phyloP scores from a whole-genome alignment of 164 flowering plant genomes.

The Paratinospora sagittata region DNA sequence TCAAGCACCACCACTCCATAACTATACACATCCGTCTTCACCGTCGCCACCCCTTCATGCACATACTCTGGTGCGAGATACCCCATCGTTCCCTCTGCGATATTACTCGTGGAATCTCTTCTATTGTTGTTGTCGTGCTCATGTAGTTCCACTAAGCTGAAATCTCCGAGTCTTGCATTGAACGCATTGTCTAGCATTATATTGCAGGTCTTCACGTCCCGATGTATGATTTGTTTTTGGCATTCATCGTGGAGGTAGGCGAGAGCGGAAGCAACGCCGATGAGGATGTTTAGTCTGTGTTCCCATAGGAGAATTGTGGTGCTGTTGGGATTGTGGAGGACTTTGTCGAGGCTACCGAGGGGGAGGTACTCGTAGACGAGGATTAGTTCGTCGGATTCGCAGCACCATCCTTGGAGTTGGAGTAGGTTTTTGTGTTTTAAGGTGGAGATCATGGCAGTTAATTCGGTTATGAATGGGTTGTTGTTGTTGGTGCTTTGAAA shows the following conservation, averaged over 20 bases:
- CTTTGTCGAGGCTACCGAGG: conserved; percentile 62
- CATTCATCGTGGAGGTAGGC: conserved; percentile 76
- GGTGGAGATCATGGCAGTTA: conserved; percentile 50
- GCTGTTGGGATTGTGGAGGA: conserved; percentile 30
- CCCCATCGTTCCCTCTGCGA: conserved; percentile 77
- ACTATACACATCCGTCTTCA: conserved; percentile 69
- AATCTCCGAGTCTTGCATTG: conserved; percentile 76
- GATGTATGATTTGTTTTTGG: conserved; percentile 62
- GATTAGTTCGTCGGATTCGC: conserved; percentile 48
- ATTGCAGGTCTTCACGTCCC: conserved; percentile 78
- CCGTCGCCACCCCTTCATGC: conserved; percentile 48
- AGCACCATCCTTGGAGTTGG: conserved; percentile 82
- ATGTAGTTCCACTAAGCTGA: conserved; percentile 65
- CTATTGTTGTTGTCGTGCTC: conserved; percentile 9
- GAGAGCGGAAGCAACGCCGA: conserved; percentile 68
- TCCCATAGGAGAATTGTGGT: conserved; percentile 37
- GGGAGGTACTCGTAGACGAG: conserved; percentile 71
- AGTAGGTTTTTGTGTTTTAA: conserved; percentile 64
- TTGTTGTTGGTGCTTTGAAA: conserved; percentile 14
- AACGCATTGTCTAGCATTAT: conserved; percentile 62
- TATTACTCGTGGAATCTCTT: too few relatives aligned
- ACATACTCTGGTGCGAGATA: conserved; percentile 80
- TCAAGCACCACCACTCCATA: conserved; percentile 72
- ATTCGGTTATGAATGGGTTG: conserved; percentile 46
- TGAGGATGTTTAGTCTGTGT: conserved; percentile 38